These are phyloP conservation scores for Lichtheimia ramosa DNA, from an alignment of 371 early-diverging fungal genomes.

Conservation along the genomic window DNA sequence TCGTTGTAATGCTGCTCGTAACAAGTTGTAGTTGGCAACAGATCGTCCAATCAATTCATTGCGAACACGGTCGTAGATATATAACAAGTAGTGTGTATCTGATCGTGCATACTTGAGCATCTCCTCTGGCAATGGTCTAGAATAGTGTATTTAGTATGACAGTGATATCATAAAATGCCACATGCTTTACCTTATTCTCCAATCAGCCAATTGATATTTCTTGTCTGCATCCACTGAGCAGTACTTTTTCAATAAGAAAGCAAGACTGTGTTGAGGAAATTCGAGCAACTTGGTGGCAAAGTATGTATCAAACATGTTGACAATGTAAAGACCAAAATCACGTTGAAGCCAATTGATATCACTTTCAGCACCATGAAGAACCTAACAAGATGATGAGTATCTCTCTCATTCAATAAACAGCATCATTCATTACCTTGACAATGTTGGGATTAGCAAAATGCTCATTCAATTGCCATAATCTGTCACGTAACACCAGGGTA, in stretches of 20 bases:
- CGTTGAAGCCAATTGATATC: slow-evolving; percentile 98
- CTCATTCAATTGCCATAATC: slow-evolving; percentile 77
- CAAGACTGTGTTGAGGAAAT: slow-evolving; percentile 76
- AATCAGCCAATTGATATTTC: slow-evolving; percentile 94
- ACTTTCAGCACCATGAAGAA: slow-evolving; percentile 93
- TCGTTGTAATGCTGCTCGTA: slow-evolving; percentile 66
- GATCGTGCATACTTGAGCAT: slow-evolving; percentile 92
- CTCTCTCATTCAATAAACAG: neutral
- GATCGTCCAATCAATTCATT: slow-evolving; percentile 71
- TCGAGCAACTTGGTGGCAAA: slow-evolving; percentile 84
- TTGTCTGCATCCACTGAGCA: slow-evolving; percentile 88
- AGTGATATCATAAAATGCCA: neutral
- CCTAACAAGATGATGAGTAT: slow-evolving; percentile 21
- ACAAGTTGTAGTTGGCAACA: slow-evolving; percentile 60
- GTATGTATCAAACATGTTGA: slow-evolving; percentile 95
- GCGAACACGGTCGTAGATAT: slow-evolving; percentile 91
- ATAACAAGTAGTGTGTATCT: slow-evolving; percentile 95
- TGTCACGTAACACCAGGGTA: slow-evolving; percentile 80
- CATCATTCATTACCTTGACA: slow-evolving; percentile 67
- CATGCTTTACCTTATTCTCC: slow-evolving; percentile 78
- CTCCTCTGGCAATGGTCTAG: slow-evolving; percentile 86
- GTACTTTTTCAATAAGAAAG: slow-evolving; percentile 79
- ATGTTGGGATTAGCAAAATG: slow-evolving; percentile 86
- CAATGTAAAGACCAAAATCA: slow-evolving; percentile 95
- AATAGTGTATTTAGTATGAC: neutral